These are phyloP conservation scores for Mucor saturninus DNA, from an alignment of 371 early-diverging fungal genomes.

Conservation along the genomic window DNA sequence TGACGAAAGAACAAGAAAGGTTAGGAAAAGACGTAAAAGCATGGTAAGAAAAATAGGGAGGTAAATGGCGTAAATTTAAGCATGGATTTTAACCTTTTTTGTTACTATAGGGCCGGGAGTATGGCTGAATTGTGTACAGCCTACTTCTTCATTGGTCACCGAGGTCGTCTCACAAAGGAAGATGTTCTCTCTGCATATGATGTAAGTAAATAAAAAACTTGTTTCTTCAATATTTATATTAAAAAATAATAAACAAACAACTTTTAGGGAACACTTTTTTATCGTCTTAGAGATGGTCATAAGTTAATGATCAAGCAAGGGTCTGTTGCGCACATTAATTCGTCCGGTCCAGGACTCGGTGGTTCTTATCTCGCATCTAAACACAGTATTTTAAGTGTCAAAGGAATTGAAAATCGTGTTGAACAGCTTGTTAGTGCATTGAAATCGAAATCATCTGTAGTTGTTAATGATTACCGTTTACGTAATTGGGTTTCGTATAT, in stretches of 20 bases:
- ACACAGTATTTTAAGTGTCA: constrained; percentile 2
- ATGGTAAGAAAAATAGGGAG: constrained; percentile 14
- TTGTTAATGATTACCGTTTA: constrained; percentile 3
- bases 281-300: constrained; percentile 22
- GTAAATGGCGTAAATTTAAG: not conserved
- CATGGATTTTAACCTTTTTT: not conserved
- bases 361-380: constrained; percentile 17
- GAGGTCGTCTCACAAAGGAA: constrained; percentile 30
- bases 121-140: constrained; percentile 34
- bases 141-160: constrained; percentile 45
- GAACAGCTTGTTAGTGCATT: not conserved
- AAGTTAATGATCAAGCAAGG: constrained; percentile 4
- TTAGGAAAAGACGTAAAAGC: constrained; percentile 18
- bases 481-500: constrained; percentile 22
- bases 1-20: constrained; percentile 35
- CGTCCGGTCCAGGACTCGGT: constrained; percentile 1
- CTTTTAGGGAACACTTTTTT: constrained; percentile 29
- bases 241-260: not conserved
- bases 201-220: constrained; percentile 31
- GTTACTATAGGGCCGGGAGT: constrained; percentile 23
- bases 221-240: not conserved
- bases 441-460: constrained; percentile 3
- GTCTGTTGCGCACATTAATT: not conserved
- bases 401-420: constrained; percentile 5
- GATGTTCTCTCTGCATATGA: constrained; percentile 44